Evolutionary conservation across 768 basidiomycete genomes (phyloP).

Genomic region (Leccinum obscurum): DNA sequence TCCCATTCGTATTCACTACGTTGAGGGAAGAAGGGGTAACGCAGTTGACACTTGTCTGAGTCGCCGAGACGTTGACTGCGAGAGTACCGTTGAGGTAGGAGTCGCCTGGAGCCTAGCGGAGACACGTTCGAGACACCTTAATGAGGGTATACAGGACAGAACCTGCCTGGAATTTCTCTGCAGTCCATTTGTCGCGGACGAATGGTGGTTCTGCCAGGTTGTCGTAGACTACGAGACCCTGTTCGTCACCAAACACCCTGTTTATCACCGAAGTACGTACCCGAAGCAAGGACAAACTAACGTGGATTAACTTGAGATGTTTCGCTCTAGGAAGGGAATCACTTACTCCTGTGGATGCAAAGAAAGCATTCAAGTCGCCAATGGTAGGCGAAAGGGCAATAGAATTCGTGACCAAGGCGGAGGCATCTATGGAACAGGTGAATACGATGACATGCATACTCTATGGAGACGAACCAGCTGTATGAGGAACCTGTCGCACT

Average conservation of each 20-base stretch:
- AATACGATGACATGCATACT: conserved; percentile 12
- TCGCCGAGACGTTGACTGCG: conserved; percentile 50
- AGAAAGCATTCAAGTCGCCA: conserved; percentile 48
- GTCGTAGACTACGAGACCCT: conserved; percentile 30
- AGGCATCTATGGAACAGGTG: conserved; percentile 29
- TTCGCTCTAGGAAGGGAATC: not conserved
- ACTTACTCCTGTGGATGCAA: conserved; percentile 59
- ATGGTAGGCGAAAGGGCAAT: conserved; percentile 49
- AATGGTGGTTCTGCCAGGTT: conserved; percentile 59
- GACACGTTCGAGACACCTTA: not conserved
- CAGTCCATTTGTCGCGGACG: conserved; percentile 51
- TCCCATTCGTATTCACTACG: conserved; percentile 23
- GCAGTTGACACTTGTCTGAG: conserved; percentile 49
- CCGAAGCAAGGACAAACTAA: conserved; percentile 35
- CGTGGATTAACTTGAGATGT: conserved; percentile 20
- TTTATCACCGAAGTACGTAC: conserved; percentile 10
- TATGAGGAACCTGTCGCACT: conserved; percentile 21
- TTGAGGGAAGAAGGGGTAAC: conserved; percentile 35
- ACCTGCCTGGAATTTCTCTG: conserved; percentile 49
- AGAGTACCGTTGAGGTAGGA: conserved; percentile 53
- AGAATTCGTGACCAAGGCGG: conserved; percentile 41
- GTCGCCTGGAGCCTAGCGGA: conserved; percentile 42
- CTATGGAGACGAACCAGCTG: conserved; percentile 7
- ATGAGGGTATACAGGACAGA: not conserved
- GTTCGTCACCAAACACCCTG: no score